phyloP scores from a whole-genome alignment of 441 rosid species.

The Biscutella laevigata region DNA sequence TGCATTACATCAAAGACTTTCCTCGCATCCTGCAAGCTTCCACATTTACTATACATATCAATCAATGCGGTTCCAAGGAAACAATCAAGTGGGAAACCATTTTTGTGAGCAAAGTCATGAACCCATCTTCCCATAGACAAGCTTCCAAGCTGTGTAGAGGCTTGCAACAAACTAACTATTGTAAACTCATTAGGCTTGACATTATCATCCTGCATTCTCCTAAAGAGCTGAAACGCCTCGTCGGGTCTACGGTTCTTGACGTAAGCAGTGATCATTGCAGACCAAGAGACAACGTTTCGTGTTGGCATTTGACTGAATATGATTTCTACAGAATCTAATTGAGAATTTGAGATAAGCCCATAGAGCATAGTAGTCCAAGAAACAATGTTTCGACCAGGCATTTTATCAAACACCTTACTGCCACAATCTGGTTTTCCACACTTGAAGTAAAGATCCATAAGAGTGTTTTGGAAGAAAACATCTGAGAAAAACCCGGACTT shows the following conservation, averaged over 20 bases:
- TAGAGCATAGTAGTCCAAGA: conserved; percentile 46
- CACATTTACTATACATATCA: conserved; percentile 62
- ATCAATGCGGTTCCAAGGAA: conserved; percentile 44
- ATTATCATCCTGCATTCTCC: conserved; percentile 36
- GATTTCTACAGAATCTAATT: conserved; percentile 34
- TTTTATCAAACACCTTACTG: conserved; percentile 42
- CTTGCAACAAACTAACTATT: conserved; percentile 36
- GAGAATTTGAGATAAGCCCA: conserved; percentile 38
- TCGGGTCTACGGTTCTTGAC: conserved; percentile 32
- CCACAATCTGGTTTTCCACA: conserved; percentile 36
- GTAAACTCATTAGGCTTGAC: conserved; percentile 48
- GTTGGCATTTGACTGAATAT: conserved; percentile 36
- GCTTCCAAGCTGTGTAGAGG: conserved; percentile 38
- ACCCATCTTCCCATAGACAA: conserved; percentile 43
- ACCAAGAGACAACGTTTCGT: conserved; percentile 46
- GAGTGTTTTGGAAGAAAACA: conserved; percentile 41
- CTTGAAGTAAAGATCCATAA: conserved; percentile 57
- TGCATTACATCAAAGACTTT: conserved; percentile 37
- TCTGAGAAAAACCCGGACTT: conserved; percentile 45
- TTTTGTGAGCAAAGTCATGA: conserved; percentile 39
- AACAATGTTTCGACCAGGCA: conserved; percentile 36
- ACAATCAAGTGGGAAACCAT: conserved; percentile 34
- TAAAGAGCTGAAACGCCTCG: conserved; percentile 39
- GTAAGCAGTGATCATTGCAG: conserved; percentile 43
- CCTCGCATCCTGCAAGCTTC: conserved; percentile 43